phyloP scores from a whole-genome alignment of 2,329 filamentous ascomycete species.

The Phialemoniopsis sp. region DNA sequence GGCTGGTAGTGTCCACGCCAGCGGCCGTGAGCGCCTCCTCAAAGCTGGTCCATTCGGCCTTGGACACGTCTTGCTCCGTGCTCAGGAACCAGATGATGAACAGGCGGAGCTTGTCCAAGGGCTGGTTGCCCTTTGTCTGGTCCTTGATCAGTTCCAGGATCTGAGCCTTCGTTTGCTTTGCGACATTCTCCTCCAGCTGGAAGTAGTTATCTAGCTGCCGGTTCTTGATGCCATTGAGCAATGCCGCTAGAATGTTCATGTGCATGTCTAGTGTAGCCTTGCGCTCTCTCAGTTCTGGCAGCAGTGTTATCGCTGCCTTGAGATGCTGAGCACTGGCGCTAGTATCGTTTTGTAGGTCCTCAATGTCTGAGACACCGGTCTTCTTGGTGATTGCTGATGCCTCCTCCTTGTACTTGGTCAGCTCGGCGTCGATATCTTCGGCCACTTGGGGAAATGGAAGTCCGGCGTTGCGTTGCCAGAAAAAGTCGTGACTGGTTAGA shows the following conservation, averaged over 20 bases:
- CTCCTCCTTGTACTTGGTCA: slow-evolving; percentile 93
- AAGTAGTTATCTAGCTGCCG: slow-evolving; percentile 95
- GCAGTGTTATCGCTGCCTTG: slow-evolving; percentile 88
- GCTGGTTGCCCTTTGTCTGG: slow-evolving; percentile 73
- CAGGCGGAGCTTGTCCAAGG: slow-evolving; percentile 83
- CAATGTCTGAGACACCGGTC: slow-evolving; percentile 86
- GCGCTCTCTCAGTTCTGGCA: slow-evolving; percentile 87
- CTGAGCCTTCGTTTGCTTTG: slow-evolving; percentile 86
- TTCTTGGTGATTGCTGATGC: slow-evolving; percentile 92
- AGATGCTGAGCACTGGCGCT: slow-evolving; percentile 88
- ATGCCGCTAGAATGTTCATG: slow-evolving; percentile 91
- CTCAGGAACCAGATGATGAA: slow-evolving; percentile 98
- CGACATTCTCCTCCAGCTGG: slow-evolving; percentile 88
- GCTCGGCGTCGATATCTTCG: slow-evolving; percentile 85
- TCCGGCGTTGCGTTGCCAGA: slow-evolving; percentile 91
- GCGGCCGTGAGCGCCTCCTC: slow-evolving; percentile 75
- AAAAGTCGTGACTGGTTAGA: slow-evolving; percentile 85
- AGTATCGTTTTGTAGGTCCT: slow-evolving; percentile 87
- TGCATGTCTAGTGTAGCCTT: slow-evolving; percentile 97
- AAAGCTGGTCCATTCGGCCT: slow-evolving; percentile 79
- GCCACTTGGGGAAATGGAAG: slow-evolving; percentile 93
- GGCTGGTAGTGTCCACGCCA: slow-evolving; percentile 70
- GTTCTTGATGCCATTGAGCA: slow-evolving; percentile 79
- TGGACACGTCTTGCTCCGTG: slow-evolving; percentile 81
- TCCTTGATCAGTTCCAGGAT: slow-evolving; percentile 85